Evolutionary conservation across 2,329 filamentous ascomycete genomes (phyloP).

Genomic region (Calonectria ilicicola): DNA sequence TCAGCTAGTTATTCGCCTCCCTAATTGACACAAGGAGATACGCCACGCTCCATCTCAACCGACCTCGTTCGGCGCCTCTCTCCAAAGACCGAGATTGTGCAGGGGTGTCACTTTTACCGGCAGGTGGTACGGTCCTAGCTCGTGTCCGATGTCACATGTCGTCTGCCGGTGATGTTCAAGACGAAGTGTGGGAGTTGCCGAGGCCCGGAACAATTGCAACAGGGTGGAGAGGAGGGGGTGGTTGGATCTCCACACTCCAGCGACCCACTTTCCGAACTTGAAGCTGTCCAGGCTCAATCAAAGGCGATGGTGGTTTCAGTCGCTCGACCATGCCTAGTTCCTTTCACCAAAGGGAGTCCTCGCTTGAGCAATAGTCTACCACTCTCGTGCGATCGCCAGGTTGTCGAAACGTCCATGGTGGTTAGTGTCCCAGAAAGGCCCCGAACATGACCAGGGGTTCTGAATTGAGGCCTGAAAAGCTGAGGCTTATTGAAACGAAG

Average conservation of each 20-base stretch:
- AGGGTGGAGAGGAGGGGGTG: constrained; percentile 16
- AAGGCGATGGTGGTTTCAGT: constrained; percentile 35
- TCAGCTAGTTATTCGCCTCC: background rate
- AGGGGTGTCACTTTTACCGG: constrained; percentile 11
- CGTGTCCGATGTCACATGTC: constrained; percentile 21
- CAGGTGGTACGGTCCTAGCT: constrained; percentile 18
- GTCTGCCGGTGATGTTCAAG: constrained; percentile 7
- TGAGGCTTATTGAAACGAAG: background rate
- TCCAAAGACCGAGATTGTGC: constrained; percentile 21
- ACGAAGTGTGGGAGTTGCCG: constrained; percentile 17
- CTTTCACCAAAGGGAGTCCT: constrained; percentile 24
- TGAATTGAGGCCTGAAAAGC: background rate
- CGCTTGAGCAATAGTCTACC: constrained; percentile 6
- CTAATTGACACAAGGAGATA: constrained; percentile 10
- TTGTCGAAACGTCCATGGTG: background rate
- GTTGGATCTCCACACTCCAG: constrained; percentile 15
- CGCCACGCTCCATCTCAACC: constrained; percentile 2
- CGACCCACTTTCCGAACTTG: constrained; percentile 17
- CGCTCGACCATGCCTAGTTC: constrained; percentile 22
- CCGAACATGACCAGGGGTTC: background rate
- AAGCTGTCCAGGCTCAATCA: constrained; percentile 10
- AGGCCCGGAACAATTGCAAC: constrained; percentile 14
- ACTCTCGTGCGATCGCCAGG: background rate
- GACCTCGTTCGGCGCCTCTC: constrained; percentile 8
- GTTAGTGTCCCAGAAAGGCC: background rate